Evolutionary conservation across 495 filamentous ascomycete species (phyloP).

Genomic region (Neohortaea acidophila): DNA sequence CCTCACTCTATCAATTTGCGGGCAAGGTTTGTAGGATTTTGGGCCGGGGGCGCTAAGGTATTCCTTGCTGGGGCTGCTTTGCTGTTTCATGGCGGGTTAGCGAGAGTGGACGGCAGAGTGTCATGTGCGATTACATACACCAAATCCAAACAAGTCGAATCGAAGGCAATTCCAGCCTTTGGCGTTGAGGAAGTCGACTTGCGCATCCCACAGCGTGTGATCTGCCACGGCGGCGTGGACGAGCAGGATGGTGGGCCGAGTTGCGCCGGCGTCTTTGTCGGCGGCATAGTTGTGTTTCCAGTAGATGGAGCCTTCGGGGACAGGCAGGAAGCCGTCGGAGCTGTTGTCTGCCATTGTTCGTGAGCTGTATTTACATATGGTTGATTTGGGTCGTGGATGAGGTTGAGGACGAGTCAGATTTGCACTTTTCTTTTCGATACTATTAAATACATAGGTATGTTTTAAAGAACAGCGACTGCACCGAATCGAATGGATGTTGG

Average conservation of each 20-base stretch:
- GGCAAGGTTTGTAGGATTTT: neutral
- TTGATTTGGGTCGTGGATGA: no score
- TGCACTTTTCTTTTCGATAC: no score
- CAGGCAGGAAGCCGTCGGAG: neutral
- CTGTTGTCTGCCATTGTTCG: neutral
- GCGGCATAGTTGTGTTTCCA: neutral
- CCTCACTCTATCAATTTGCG: neutral
- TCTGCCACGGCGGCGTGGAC: neutral
- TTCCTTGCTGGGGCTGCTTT: neutral
- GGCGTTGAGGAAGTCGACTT: neutral
- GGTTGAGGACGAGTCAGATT: no score
- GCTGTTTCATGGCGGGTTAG: no score
- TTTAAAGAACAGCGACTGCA: no score
- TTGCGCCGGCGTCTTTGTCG: neutral
- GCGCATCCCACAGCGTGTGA: neutral
- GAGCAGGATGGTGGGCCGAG: neutral
- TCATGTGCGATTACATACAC: no score
- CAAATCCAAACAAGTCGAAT: constrained; percentile 1
- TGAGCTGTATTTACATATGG: no score
- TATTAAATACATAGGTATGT: no score
- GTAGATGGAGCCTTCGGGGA: neutral
- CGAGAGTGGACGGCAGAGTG: no score
- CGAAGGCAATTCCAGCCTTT: constrained; percentile 1
- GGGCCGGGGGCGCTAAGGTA: neutral
- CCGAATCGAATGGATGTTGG: no score